A percentile compares a stretch with the other conserved stretches of the same genome.
These are phyloP conservation scores for Tolypocladium ovalisporum DNA, from an alignment of 2,329 filamentous ascomycete genomes.

Conservation along the genomic window DNA sequence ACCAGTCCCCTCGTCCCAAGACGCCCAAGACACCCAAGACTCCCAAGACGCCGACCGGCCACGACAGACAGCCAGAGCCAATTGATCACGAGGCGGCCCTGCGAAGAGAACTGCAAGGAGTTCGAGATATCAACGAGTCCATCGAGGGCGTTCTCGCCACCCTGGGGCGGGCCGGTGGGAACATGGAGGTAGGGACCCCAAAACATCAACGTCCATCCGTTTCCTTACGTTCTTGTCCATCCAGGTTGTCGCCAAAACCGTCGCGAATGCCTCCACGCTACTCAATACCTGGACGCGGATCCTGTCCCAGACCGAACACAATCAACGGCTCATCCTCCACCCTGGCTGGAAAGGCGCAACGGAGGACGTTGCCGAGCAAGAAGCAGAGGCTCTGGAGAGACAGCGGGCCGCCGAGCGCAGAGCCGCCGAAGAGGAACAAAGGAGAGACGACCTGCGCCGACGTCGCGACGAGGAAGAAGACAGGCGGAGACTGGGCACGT, in stretches of 20 bases:
- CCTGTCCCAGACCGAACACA: constrained; percentile 93
- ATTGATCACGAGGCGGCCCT: constrained; percentile 61
- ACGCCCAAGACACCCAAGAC: constrained; percentile 36
- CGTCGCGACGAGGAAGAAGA: constrained; percentile 52
- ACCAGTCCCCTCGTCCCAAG: constrained; percentile 18
- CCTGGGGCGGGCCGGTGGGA: constrained; percentile 59
- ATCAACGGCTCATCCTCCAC: constrained; percentile 82
- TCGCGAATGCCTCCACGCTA: constrained; percentile 76
- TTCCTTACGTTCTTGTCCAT: constrained; percentile 18
- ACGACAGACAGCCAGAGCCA: constrained; percentile 32
- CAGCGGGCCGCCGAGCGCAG: constrained; percentile 70
- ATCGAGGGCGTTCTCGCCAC: constrained; percentile 70
- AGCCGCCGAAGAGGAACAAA: constrained; percentile 67
- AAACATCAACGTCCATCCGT: not conserved
- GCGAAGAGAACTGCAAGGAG: constrained; percentile 67
- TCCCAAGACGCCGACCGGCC: constrained; percentile 31
- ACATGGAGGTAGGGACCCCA: constrained; percentile 54
- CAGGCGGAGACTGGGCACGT: constrained; percentile 16
- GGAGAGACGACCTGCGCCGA: constrained; percentile 58
- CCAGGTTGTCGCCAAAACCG: constrained; percentile 71
- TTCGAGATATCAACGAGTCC: constrained; percentile 77
- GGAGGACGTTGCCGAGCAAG: constrained; percentile 75
- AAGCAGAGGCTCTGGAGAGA: constrained; percentile 63
- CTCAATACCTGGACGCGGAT: constrained; percentile 95
- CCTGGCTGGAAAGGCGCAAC: constrained; percentile 82